Percentiles rank a stretch among this genome's conserved stretches.
Evolutionary conservation across 2,329 filamentous ascomycete species (phyloP).

Genomic region (Rhinocladiella mackenziei): DNA sequence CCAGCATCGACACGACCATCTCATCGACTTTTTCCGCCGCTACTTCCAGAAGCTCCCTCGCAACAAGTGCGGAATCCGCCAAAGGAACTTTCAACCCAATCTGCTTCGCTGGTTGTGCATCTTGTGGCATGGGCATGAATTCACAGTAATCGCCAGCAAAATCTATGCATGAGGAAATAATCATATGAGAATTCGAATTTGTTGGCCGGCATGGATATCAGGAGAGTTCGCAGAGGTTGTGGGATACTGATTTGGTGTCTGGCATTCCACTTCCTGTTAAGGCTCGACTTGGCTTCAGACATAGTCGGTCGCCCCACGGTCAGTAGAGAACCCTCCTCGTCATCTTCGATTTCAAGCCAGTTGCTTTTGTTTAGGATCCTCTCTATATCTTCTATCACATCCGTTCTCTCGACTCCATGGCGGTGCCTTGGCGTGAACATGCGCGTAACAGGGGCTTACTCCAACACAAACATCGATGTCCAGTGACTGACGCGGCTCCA

Average conservation of each 20-base stretch:
- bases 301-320: constrained; percentile 1
- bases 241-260: constrained; percentile 13
- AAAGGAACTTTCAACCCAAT: background rate
- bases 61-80: background rate
- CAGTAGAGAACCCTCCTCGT: background rate
- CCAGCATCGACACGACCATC: background rate
- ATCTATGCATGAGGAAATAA: constrained; percentile 41
- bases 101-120: background rate
- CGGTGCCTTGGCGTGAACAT: constrained; percentile 40
- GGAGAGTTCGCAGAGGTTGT: constrained; percentile 35
- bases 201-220: constrained; percentile 38
- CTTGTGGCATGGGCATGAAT: constrained; percentile 28
- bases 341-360: constrained; percentile 27
- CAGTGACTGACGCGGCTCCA: constrained; percentile 28
- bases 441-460: constrained; percentile 33
- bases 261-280: constrained; percentile 3
- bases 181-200: constrained; percentile 42
- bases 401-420: constrained; percentile 24
- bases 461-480: constrained; percentile 33
- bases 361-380: constrained; percentile 36
- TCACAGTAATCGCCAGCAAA: constrained; percentile 36
- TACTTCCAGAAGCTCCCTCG: constrained; percentile 1
- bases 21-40: background rate
- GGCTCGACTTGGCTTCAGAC: constrained; percentile 4
- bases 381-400: constrained; percentile 37